These are phyloP conservation scores for Barnettozyma salicaria DNA, from an alignment of 805 yeast genomes.

Conservation along the genomic window DNA sequence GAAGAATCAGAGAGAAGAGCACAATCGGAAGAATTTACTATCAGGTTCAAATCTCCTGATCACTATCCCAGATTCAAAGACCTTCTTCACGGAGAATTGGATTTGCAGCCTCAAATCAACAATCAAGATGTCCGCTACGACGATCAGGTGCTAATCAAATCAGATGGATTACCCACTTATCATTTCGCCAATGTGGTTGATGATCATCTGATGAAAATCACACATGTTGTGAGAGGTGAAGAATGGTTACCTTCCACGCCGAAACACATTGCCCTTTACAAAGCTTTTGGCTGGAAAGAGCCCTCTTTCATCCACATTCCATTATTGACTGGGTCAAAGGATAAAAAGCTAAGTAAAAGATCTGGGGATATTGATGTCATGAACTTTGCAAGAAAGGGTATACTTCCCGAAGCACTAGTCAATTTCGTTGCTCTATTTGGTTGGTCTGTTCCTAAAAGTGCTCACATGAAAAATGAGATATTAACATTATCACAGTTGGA, in stretches of 20 bases:
- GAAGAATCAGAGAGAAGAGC: slow-evolving; percentile 38
- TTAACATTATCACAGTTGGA: slow-evolving; percentile 47
- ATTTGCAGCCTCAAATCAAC: slow-evolving; percentile 77
- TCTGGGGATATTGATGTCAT: slow-evolving; percentile 74
- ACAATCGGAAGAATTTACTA: slow-evolving; percentile 38
- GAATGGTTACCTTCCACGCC: slow-evolving; percentile 98
- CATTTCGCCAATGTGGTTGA: slow-evolving; percentile 96
- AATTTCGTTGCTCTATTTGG: slow-evolving; percentile 90
- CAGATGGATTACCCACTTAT: slow-evolving; percentile 95
- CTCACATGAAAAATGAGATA: slow-evolving; percentile 49
- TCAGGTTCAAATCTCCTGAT: slow-evolving; percentile 75
- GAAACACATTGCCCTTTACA: slow-evolving; percentile 81
- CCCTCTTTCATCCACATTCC: slow-evolving; percentile 91
- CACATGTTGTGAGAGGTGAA: slow-evolving; percentile 95
- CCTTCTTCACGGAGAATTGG: slow-evolving; percentile 67
- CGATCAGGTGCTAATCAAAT: slow-evolving; percentile 82
- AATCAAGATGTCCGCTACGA: slow-evolving; percentile 68
- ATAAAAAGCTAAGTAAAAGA: slow-evolving; percentile 81
- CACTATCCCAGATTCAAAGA: slow-evolving; percentile 64
- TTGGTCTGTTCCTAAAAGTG: slow-evolving; percentile 76
- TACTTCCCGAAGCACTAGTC: slow-evolving; percentile 79
- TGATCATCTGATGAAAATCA: slow-evolving; percentile 86
- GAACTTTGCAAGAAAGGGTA: slow-evolving; percentile 51
- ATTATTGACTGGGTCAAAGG: slow-evolving; percentile 61
- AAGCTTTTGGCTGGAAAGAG: slow-evolving; percentile 78